Conservation (phyloP, 2,329 filamentous ascomycete species). For the Gaeumannomyces sp. region DNA sequence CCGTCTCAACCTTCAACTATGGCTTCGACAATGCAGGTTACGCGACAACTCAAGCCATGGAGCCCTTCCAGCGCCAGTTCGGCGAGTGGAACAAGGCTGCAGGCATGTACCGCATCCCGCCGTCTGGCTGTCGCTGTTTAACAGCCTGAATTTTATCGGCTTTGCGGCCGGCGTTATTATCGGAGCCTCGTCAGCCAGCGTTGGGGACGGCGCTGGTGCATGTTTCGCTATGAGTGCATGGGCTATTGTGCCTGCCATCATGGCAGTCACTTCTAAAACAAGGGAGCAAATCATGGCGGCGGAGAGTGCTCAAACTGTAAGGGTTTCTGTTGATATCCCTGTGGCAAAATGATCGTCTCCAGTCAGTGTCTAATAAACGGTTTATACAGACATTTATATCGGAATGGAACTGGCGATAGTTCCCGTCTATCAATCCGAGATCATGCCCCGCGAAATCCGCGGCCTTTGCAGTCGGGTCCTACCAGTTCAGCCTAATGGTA, state of each 20-base stretch:
- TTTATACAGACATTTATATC: slow-evolving; percentile 25
- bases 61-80: slow-evolving; percentile 28
- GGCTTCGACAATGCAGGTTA: slow-evolving; percentile 33
- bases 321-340: not conserved
- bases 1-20: slow-evolving; percentile 32
- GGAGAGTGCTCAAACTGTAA: slow-evolving; percentile 27
- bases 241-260: slow-evolving; percentile 25
- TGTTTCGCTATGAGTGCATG: slow-evolving; percentile 32
- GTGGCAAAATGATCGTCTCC: not conserved
- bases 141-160: slow-evolving; percentile 28
- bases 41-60: slow-evolving; percentile 31
- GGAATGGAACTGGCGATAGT: slow-evolving; percentile 33
- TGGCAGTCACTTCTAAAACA: slow-evolving; percentile 25
- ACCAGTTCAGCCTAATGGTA: slow-evolving; percentile 26
- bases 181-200: slow-evolving; percentile 22
- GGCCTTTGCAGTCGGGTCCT: slow-evolving; percentile 29
- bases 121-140: slow-evolving; percentile 30
- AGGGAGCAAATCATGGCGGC: slow-evolving; percentile 27
- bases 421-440: slow-evolving; percentile 29
- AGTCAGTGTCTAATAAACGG: no score
- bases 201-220: slow-evolving; percentile 28
- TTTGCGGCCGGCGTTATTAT: slow-evolving; percentile 24
- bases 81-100: slow-evolving; percentile 22
- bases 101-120: slow-evolving; percentile 20
- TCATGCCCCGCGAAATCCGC: slow-evolving; percentile 23